phyloP scores from a whole-genome alignment of 306 rosid species.

The Sesbania bispinosa region DNA sequence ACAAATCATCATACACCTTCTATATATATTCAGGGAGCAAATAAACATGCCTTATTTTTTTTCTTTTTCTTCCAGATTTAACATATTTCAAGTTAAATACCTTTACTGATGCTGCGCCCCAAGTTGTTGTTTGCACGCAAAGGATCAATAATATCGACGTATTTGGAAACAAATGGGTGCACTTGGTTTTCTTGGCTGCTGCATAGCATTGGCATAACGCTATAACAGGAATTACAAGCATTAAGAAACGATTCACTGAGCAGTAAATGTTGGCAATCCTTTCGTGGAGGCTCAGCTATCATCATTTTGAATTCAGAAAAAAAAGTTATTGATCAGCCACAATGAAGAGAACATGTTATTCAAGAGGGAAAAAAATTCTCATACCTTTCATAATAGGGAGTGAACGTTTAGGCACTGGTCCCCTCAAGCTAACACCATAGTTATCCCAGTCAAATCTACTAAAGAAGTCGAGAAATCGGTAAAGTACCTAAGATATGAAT shows the following conservation, averaged over 20 bases:
- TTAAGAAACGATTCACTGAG: constrained; percentile 52
- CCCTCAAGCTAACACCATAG: constrained; percentile 78
- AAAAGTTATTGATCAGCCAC: background rate
- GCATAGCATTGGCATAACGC: constrained; percentile 46
- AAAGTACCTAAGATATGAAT: constrained; percentile 55
- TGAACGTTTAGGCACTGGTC: constrained; percentile 68
- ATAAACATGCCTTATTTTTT: background rate
- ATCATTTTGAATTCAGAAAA: constrained; percentile 7
- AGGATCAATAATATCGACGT: constrained; percentile 72
- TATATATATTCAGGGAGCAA: background rate
- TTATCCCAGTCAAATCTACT: constrained; percentile 90
- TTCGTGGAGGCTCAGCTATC: constrained; percentile 71
- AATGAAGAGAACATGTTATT: background rate
- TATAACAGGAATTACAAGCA: constrained; percentile 51
- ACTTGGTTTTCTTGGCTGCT: constrained; percentile 43
- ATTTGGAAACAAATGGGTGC: constrained; percentile 59
- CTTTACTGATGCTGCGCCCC: constrained; percentile 79
- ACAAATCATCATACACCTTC: too few species aligned
- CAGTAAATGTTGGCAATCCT: constrained; percentile 49
- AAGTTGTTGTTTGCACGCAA: constrained; percentile 70
- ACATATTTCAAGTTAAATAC: constrained; percentile 46
- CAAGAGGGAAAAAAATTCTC: background rate
- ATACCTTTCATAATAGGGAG: constrained; percentile 79
- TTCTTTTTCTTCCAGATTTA: too few species aligned
- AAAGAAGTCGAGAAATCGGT: constrained; percentile 74